Evolutionary conservation across 2,329 filamentous ascomycete species (phyloP).

Genomic region (Aspergillus brunneoviolaceus): DNA sequence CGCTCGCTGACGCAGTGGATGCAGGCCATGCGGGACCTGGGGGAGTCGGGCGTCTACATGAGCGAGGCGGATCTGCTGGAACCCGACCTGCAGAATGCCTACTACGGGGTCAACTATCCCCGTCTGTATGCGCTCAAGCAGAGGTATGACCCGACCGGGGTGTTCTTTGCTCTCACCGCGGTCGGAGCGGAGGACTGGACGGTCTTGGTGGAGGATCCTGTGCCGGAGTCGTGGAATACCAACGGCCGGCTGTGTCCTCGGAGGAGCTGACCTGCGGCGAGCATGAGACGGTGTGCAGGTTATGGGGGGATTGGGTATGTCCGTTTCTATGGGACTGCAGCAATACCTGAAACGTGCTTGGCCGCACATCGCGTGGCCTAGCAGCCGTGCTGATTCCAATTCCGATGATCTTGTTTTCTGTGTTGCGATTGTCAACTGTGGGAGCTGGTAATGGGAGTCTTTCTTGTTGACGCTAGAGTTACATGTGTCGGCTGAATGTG

Average conservation of each 20-base stretch:
- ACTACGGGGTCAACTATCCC: constrained; percentile 39
- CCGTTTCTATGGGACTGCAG: too few relatives aligned
- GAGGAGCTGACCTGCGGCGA: too few relatives aligned
- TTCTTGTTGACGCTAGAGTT: too few relatives aligned
- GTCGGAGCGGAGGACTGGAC: constrained; percentile 27
- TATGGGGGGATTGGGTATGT: too few relatives aligned
- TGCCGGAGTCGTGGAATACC: constrained; percentile 23
- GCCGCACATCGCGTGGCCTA: too few relatives aligned
- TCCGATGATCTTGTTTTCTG: too few relatives aligned
- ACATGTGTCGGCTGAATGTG: too few relatives aligned
- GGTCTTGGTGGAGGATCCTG: constrained; percentile 16
- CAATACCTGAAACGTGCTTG: too few relatives aligned
- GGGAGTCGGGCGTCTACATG: constrained; percentile 33
- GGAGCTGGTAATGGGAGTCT: too few relatives aligned
- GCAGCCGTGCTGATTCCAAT: too few relatives aligned
- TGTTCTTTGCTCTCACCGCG: constrained; percentile 28
- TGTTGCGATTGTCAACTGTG: too few relatives aligned
- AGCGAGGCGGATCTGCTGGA: constrained; percentile 43
- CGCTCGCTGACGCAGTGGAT: constrained; percentile 22
- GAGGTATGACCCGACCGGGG: constrained; percentile 31
- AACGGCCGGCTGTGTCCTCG: constrained; percentile 20
- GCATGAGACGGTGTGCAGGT: too few relatives aligned
- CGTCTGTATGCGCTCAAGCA: constrained; percentile 29
- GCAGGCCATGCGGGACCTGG: constrained; percentile 19
- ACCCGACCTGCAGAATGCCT: constrained; percentile 41